Evolutionary conservation across 441 rosid species (phyloP), one percentile per base, ranked within the genome.

Genomic region (Erodium texanum): DNA sequence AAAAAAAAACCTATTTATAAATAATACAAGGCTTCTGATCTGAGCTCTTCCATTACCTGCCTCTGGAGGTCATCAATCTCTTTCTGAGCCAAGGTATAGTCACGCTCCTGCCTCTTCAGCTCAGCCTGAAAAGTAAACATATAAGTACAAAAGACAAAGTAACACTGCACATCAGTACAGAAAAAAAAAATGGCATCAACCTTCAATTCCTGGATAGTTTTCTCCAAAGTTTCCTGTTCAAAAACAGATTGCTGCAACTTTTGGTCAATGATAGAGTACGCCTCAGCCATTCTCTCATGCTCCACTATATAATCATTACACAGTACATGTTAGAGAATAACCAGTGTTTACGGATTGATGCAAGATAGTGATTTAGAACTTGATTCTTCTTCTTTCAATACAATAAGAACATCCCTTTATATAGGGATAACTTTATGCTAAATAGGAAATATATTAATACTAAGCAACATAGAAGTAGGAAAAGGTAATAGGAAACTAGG

Each of bases 271-370:
- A 82, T 24, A 65, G 93, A 78, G 79, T 92, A 89, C 12, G 98
- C 91, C 72, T 90, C 97, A 48, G 69, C 84, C 90, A 89, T 87
- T 80, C 89, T 85, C 70, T 92, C 96, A 82, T 95, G 86, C 71
- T 95, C 97, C 71, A 81, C 99, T 95, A 86, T 82, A 77, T 8
- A 79, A 75, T 70, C 18, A 77, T 59, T 65, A 79, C 71, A 48
- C 69, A 80, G 7, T 50, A 56, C 12, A 24, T 36, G 20, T 29
- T n/a, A 38, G 14, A 38, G 14, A 38, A 9, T 38, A 38, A 38
- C 43, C 14, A 38, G 43, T n/a, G n/a, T n/a, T n/a, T n/a, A n/a
- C n/a, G 43, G 43, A 38, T 38, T 38, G 43, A 38, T 38, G 43
- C 43, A 38, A 38, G 43, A 11, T 38, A 38, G 43, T 38, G n/a